Evolutionary conservation across 2,329 filamentous ascomycete species (phyloP).

Genomic region (Fusarium protoensiforme): DNA sequence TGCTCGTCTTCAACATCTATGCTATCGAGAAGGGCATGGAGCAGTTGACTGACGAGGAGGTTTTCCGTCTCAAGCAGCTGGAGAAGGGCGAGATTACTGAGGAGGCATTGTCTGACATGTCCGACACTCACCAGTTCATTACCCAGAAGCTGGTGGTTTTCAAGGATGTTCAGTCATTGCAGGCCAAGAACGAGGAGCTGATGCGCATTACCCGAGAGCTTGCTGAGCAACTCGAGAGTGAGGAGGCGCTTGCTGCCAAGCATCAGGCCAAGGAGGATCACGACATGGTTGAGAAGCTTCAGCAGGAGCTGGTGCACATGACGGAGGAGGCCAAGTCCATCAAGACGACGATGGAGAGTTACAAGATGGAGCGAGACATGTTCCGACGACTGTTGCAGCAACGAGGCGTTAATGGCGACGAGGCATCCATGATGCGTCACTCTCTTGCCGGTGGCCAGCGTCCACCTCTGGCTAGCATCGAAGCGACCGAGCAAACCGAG

Average conservation of each 20-base stretch:
- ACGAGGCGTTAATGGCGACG: slow-evolving; percentile 67
- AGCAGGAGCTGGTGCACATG: slow-evolving; percentile 78
- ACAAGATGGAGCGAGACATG: slow-evolving; percentile 96
- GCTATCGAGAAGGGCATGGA: slow-evolving; percentile 83
- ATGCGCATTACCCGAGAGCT: slow-evolving; percentile 85
- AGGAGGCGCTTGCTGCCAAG: slow-evolving; percentile 79
- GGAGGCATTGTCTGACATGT: slow-evolving; percentile 77
- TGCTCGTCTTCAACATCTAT: slow-evolving; percentile 88
- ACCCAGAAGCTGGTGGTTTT: slow-evolving; percentile 91
- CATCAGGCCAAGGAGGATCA: slow-evolving; percentile 72
- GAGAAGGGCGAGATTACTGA: slow-evolving; percentile 80
- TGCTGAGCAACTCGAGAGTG: slow-evolving; percentile 89
- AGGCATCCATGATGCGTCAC: slow-evolving; percentile 76
- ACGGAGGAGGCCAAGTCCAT: slow-evolving; percentile 88
- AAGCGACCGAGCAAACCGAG: slow-evolving; percentile 65
- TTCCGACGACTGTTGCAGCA: slow-evolving; percentile 95
- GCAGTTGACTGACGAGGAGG: slow-evolving; percentile 77
- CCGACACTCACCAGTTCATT: slow-evolving; percentile 88
- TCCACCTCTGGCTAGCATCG: slow-evolving; percentile 68
- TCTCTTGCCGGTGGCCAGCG: slow-evolving; percentile 70
- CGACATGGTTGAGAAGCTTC: slow-evolving; percentile 78
- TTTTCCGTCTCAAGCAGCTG: slow-evolving; percentile 79
- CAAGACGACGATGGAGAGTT: slow-evolving; percentile 87
- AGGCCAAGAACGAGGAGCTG: slow-evolving; percentile 88
- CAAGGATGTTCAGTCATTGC: slow-evolving; percentile 84